Evolutionary conservation across 202 grass and related monocot genomes (phyloP).

Genomic region (Hordeum pubiflorum): DNA sequence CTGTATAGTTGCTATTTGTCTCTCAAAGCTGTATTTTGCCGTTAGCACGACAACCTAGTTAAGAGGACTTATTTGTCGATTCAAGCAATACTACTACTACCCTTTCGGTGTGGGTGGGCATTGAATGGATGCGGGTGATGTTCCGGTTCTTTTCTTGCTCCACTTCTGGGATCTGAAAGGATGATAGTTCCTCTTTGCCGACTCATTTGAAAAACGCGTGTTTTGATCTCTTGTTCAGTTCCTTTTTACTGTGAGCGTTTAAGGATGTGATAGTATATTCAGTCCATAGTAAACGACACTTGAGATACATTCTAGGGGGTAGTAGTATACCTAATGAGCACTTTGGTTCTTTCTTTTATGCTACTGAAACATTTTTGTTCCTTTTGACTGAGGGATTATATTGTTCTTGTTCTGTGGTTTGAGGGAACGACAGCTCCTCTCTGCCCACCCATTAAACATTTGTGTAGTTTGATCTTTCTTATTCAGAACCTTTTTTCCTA

Average conservation of each 20-base stretch:
- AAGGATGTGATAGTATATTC: constrained; percentile 12
- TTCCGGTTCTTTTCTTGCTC: not conserved
- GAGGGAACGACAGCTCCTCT: not conserved
- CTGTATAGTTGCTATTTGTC: not conserved
- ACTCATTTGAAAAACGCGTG: not conserved
- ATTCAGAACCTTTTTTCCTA: not conserved
- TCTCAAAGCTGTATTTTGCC: not conserved
- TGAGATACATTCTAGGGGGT: not conserved
- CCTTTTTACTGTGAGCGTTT: not conserved
- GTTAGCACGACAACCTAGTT: not conserved
- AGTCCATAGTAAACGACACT: not conserved
- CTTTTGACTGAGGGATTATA: not conserved
- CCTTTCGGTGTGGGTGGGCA: constrained; percentile 11
- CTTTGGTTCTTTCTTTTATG: not conserved
- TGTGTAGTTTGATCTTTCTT: not conserved
- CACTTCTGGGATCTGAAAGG: not conserved
- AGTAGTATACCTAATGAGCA: constrained; percentile 22
- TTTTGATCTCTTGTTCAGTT: not conserved
- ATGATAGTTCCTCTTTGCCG: constrained; percentile 18
- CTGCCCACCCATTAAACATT: constrained; percentile 8
- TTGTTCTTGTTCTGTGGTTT: not conserved
- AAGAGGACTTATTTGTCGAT: not conserved
- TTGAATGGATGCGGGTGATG: not conserved
- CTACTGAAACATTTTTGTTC: not conserved
- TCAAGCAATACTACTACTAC: not conserved